Evolutionary conservation across 2,329 filamentous ascomycete species (phyloP).

Genomic region (Phaeosphaeria sp.): DNA sequence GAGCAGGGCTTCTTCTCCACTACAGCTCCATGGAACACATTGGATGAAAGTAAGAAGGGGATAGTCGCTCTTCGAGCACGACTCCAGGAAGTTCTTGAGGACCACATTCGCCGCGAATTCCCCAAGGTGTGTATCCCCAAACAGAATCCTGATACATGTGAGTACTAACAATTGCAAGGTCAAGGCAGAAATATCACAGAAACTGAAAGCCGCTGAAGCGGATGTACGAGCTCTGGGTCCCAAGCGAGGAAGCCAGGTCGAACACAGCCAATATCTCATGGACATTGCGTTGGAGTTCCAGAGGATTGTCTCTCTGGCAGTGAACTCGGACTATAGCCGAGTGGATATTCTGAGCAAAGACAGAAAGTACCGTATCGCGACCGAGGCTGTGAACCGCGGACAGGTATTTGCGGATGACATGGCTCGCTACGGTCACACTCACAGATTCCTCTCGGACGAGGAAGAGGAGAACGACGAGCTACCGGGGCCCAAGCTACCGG

Average conservation of each 20-base stretch:
- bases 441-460: background rate
- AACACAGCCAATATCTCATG: background rate
- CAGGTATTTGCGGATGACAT: background rate
- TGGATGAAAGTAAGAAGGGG: background rate
- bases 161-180: background rate
- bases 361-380: background rate
- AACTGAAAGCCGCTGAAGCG: background rate
- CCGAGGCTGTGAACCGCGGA: background rate
- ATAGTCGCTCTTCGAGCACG: slow-evolving; percentile 42
- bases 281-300: background rate
- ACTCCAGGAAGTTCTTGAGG: slow-evolving; percentile 49
- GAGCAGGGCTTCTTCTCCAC: slow-evolving; percentile 46
- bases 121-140: slow-evolving; percentile 50
- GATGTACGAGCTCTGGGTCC: background rate
- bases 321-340: background rate
- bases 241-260: background rate
- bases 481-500: too few relatives aligned
- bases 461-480: too few relatives aligned
- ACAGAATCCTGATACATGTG: background rate
- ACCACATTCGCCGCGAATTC: slow-evolving; percentile 54
- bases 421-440: background rate
- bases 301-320: background rate
- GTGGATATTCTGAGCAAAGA: background rate
- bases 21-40: background rate
- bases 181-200: background rate